A percentile compares a stretch with the other conserved stretches of the same genome.
Conservation (phyloP, 192 early-diverging fungal genomes). For the Gryganskiella cystojenkinii region DNA sequence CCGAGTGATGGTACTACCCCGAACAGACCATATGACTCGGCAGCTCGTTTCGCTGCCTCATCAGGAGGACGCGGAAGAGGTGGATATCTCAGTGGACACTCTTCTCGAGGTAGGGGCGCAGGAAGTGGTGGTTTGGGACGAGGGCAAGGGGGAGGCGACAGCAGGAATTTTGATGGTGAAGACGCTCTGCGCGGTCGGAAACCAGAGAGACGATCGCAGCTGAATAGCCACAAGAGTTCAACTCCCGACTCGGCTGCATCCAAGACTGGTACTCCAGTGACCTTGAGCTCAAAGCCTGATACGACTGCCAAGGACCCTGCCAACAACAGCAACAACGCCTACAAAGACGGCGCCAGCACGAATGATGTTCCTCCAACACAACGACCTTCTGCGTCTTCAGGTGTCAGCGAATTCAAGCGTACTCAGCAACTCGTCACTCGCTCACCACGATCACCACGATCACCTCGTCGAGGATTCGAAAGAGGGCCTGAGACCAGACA, state of each 20-base stretch:
- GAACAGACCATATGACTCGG: too few species aligned
- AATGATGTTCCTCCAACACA: background rate
- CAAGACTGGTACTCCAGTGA: background rate
- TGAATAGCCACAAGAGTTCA: background rate
- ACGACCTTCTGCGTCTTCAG: conserved; percentile 6
- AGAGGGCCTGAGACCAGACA: conserved; percentile 13
- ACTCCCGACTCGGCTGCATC: background rate
- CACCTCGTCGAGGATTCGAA: conserved; percentile 45
- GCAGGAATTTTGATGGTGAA: too few species aligned
- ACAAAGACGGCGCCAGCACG: background rate
- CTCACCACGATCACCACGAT: conserved; percentile 25
- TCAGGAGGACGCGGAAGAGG: too few species aligned
- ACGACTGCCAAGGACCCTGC: background rate
- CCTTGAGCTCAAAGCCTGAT: background rate
- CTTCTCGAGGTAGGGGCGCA: too few species aligned
- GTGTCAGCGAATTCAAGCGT: conserved; percentile 14
- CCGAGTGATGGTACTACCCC: too few species aligned
- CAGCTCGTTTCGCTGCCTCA: too few species aligned
- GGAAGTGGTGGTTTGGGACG: too few species aligned
- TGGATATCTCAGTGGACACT: too few species aligned
- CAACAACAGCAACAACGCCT: conserved; percentile 6
- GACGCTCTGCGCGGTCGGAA: too few species aligned
- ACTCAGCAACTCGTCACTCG: background rate
- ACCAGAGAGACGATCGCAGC: too few species aligned
- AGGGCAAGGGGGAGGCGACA: too few species aligned